A percentile compares a stretch with the other conserved stretches of the same genome.
Evolutionary conservation across 2,329 filamentous ascomycete species (phyloP).

Genomic region (Exophiala bonariae): DNA sequence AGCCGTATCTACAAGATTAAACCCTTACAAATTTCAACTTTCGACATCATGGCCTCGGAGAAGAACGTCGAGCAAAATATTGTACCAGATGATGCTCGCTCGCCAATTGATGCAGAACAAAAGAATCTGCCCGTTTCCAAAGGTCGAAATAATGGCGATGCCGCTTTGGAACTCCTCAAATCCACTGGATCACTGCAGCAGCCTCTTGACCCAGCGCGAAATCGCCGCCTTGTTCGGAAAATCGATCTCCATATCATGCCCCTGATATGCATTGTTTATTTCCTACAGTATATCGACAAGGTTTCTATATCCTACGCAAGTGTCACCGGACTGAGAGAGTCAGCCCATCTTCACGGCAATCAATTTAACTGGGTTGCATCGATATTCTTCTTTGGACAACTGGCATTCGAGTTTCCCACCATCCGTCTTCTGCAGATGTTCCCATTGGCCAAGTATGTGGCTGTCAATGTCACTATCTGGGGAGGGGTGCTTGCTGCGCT

Average conservation of each 20-base stretch:
- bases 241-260: conserved; percentile 67
- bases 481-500: conserved; percentile 28
- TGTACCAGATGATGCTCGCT: background rate
- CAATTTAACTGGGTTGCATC: conserved; percentile 45
- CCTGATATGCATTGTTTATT: conserved; percentile 34
- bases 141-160: background rate
- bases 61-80: background rate
- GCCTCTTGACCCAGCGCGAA: background rate
- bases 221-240: conserved; percentile 56
- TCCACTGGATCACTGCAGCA: background rate
- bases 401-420: conserved; percentile 41
- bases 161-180: background rate
- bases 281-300: conserved; percentile 34
- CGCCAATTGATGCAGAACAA: background rate
- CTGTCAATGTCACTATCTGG: conserved; percentile 39
- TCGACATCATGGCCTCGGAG: background rate
- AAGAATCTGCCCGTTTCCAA: background rate
- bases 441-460: conserved; percentile 40
- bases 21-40: too few species aligned
- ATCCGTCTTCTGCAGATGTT: conserved; percentile 41
- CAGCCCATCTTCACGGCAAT: conserved; percentile 20
- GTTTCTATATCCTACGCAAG: conserved; percentile 33
- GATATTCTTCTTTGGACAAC: conserved; percentile 43
- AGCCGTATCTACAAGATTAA: too few species aligned
- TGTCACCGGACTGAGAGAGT: conserved; percentile 31